Percentiles rank a stretch among this genome's conserved stretches.
Evolutionary conservation across 2,329 filamentous ascomycete species (phyloP).

Genomic region (Didymella keratinophila): DNA sequence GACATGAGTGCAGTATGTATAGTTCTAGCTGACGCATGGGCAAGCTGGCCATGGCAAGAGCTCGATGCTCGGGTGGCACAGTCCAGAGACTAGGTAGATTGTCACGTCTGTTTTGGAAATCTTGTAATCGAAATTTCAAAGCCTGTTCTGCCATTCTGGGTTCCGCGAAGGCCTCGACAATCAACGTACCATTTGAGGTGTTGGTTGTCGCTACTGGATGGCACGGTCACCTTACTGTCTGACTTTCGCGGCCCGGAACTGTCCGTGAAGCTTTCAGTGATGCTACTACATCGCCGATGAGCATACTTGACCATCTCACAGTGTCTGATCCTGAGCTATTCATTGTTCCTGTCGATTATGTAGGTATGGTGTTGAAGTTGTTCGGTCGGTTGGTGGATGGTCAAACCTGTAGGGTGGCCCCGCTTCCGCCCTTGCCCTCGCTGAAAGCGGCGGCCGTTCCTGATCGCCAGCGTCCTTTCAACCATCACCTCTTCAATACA

Average conservation of each 20-base stretch:
- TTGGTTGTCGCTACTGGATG: not conserved
- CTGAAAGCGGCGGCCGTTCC: slow-evolving; percentile 20
- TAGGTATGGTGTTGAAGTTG: slow-evolving; percentile 1
- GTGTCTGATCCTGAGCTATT: not conserved
- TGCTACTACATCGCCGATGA: not conserved
- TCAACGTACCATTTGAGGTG: not conserved
- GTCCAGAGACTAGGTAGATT: not conserved
- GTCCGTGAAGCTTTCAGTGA: not conserved
- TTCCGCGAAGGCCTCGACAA: not conserved
- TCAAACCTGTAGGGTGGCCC: slow-evolving; percentile 22
- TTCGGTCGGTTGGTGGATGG: not conserved
- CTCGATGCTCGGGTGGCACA: not conserved
- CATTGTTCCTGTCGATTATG: not conserved
- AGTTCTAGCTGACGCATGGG: not conserved
- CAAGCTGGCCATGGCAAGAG: not conserved
- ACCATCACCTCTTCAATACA: not conserved
- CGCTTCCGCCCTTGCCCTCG: slow-evolving; percentile 10
- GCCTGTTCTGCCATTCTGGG: not conserved
- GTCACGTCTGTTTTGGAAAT: not conserved
- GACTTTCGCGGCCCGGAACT: not conserved
- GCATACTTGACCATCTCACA: not conserved
- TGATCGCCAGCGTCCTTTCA: slow-evolving; percentile 1
- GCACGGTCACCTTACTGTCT: not conserved
- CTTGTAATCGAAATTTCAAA: not conserved
- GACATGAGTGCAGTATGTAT: not conserved